phyloP scores from a whole-genome alignment of 2,329 filamentous ascomycete genomes.

The Alternaria atra region DNA sequence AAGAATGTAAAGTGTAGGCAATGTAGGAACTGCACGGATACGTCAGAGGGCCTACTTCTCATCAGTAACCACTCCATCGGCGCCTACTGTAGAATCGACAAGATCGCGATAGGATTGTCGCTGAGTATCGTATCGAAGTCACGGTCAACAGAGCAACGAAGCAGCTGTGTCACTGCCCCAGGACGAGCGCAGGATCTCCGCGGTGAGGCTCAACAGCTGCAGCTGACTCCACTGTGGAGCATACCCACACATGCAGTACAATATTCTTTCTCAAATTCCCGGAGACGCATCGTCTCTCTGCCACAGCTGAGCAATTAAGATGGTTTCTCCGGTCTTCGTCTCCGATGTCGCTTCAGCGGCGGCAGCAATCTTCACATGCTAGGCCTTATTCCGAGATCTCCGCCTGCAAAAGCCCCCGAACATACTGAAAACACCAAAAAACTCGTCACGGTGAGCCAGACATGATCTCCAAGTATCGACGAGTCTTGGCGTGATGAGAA shows the following conservation, averaged over 20 bases:
- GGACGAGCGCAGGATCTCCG: slow-evolving; percentile 9
- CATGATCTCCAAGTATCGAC: background rate
- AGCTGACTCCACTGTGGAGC: slow-evolving; percentile 5
- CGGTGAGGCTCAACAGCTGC: slow-evolving; percentile 8
- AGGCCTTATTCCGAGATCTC: background rate
- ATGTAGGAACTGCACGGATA: background rate
- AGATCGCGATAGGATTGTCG: background rate
- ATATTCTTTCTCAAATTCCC: background rate
- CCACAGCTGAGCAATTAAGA: background rate
- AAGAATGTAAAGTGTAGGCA: background rate
- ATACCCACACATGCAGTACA: background rate
- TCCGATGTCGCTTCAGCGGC: slow-evolving; percentile 23
- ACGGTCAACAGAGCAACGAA: background rate
- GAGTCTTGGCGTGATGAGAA: background rate
- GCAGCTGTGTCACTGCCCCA: background rate
- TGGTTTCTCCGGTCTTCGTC: slow-evolving; percentile 13
- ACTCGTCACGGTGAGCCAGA: background rate
- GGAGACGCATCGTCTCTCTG: slow-evolving; percentile 7
- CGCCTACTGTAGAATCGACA: background rate
- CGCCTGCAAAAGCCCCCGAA: background rate
- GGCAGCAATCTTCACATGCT: slow-evolving; percentile 14
- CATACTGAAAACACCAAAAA: background rate
- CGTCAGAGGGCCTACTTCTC: background rate
- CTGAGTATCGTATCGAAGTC: background rate
- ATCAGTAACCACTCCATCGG: background rate